Evolutionary conservation across 2,329 filamentous ascomycete species (phyloP).

Genomic region (Colletotrichum sp.): DNA sequence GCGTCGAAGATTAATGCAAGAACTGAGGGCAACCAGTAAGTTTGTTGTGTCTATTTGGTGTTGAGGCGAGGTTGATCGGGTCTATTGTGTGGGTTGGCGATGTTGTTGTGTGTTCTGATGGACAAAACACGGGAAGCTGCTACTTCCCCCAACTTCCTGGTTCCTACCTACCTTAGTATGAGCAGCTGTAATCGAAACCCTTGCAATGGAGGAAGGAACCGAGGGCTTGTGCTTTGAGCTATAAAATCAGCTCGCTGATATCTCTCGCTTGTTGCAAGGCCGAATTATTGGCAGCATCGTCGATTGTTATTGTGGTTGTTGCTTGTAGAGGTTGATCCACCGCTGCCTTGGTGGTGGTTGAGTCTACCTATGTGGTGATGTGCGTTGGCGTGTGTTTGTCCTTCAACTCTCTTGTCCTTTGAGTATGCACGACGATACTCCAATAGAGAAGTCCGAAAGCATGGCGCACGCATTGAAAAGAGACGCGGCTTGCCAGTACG

Average conservation of each 20-base stretch:
- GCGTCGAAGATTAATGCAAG: rapidly evolving
- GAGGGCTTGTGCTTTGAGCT: rapidly evolving
- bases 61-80: not conserved
- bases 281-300: not conserved
- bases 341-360: not conserved
- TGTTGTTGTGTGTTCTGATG: not conserved
- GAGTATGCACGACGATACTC: not conserved
- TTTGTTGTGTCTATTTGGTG: rapidly evolving
- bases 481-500: not conserved
- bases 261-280: not conserved
- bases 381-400: not conserved
- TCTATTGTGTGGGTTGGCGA: rapidly evolving
- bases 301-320: not conserved
- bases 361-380: no score
- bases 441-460: not conserved
- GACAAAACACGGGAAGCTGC: not conserved
- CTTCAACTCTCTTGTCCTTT: not conserved
- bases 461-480: not conserved
- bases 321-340: not conserved
- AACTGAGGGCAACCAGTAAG: not conserved
- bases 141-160: rapidly evolving
- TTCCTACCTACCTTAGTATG: no score
- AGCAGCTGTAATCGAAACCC: not conserved
- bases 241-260: not conserved
- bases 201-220: not conserved